A percentile compares a stretch with the other conserved stretches of the same genome.
These are phyloP conservation scores for Brassica incana DNA, from an alignment of 345 rosid species.

Conservation along the genomic window DNA sequence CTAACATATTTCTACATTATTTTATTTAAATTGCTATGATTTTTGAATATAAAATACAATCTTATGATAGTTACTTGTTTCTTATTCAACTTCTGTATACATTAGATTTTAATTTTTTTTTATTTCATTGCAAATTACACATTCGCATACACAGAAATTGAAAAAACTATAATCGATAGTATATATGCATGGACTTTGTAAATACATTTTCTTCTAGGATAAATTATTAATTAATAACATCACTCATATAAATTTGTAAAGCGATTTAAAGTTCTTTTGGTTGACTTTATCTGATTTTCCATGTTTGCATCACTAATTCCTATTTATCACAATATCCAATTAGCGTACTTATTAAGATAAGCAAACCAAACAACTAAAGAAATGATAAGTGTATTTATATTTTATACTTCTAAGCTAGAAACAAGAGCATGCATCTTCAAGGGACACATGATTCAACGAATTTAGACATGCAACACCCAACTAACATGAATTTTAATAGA, in stretches of 20 bases:
- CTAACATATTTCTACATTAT: slow-evolving; percentile 35
- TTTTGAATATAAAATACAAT: not conserved
- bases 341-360: not conserved
- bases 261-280: not conserved
- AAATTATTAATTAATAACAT: not conserved
- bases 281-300: not conserved
- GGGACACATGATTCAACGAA: slow-evolving; percentile 30
- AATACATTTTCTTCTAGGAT: not conserved
- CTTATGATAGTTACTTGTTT: not conserved
- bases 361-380: not conserved
- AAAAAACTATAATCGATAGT: not conserved
- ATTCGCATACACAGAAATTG: not conserved
- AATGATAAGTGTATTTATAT: not conserved
- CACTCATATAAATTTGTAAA: not conserved
- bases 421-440: not conserved
- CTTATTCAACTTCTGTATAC: not conserved
- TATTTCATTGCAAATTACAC: not conserved
- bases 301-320: not conserved
- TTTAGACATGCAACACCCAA: slow-evolving; percentile 30
- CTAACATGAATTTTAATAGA: slow-evolving; percentile 23
- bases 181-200: not conserved
- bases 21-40: slow-evolving; percentile 11
- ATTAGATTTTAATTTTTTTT: not conserved
- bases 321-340: not conserved
- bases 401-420: not conserved